Evolutionary conservation across 169 alveolate genomes (phyloP), one percentile per base, ranked within the genome.

Genomic region (Cyclospora cayetanensis): DNA sequence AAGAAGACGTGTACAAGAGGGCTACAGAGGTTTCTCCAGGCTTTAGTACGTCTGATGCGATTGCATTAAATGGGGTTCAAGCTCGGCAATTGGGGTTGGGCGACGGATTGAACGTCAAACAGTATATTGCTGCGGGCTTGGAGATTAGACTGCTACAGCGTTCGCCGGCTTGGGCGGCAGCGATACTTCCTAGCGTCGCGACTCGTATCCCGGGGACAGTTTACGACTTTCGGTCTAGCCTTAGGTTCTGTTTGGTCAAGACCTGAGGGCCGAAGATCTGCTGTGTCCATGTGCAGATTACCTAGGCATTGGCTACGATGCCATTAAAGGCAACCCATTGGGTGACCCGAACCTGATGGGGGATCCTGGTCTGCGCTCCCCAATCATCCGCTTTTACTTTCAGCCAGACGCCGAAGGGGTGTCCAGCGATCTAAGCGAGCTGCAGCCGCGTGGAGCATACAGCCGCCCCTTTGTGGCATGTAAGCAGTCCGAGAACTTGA

Each of bases 281-380:
- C n/a, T n/a, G n/a, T n/a, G 31, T 60, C 11, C 31, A 27, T 27
- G 22, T 12, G 53, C 93, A 94, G 96, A 94, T 68, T 96, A 95
- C 86, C 90, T 96, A 9, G 98, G 98, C 9, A 90, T 94, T 20
- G 98, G 98, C 18, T 96, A 96, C 77, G 98, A 96, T 66, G 90
- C 92, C 42, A 90, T 96, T 35, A 93, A 91, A 90, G 98, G 98
- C 1, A 96, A 96, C 82, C 98, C 98, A 9, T 93, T 95, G 20
- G 98, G 98, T 1, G 98, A 96, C 77, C 97, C 97, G 12, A 79
- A 77, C 9, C 66, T 95, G 35, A 96, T 95, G 95, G 95, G 95
- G 0, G 98, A 96, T 87, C 98, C 97, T 18, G 98, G 98, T 20
- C 94, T 94, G 70, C 93, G 97, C 37, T 92, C 95, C 42, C 98